Evolutionary conservation across 2,329 filamentous ascomycete species (phyloP).

Genomic region (Cadophora sp.): DNA sequence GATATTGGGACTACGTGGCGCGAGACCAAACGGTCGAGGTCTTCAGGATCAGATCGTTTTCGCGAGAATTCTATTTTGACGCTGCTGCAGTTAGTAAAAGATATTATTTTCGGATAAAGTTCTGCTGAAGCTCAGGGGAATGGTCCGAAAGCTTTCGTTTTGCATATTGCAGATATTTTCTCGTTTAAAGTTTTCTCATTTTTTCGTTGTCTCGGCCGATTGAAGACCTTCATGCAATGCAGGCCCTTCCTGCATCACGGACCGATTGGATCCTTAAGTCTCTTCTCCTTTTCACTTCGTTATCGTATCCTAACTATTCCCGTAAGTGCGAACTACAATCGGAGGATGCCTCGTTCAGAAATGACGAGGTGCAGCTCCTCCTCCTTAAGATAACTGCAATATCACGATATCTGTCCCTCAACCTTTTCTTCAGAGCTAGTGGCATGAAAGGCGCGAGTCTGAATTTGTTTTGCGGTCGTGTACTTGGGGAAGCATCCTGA

Average conservation of each 20-base stretch:
- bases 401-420: neutral
- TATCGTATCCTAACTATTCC: neutral
- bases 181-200: neutral
- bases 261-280: neutral
- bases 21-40: neutral
- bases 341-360: constrained; percentile 8
- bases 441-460: neutral
- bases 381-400: constrained; percentile 1
- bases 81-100: no score
- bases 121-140: neutral
- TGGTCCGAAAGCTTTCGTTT: neutral
- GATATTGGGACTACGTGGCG: neutral
- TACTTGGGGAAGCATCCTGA: constrained; percentile 10
- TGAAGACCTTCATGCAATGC: neutral
- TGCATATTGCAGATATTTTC: neutral
- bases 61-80: neutral
- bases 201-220: neutral
- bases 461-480: neutral
- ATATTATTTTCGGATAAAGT: neutral
- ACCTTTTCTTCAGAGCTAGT: neutral
- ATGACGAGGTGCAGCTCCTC: constrained; percentile 7
- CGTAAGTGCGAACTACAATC: constrained; percentile 1
- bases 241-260: neutral
- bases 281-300: neutral
- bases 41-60: neutral